phyloP scores from a whole-genome alignment of 352 stramenopile species.

The Blastocystis sp. region DNA sequence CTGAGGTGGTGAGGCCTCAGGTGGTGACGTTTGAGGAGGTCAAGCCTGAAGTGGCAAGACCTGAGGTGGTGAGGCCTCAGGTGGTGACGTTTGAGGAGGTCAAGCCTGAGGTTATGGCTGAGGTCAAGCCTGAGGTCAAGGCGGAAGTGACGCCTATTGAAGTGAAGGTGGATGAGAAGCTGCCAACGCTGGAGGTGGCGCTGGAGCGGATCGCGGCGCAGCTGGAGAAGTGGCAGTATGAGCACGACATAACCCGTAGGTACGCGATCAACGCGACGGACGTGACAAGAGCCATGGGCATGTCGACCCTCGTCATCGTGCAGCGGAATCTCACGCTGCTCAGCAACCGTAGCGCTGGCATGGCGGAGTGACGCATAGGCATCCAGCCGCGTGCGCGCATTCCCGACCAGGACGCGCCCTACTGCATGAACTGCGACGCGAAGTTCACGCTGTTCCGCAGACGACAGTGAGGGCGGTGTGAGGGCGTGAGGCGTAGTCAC shows the following conservation, averaged over 20 bases:
- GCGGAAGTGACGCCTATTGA: too few species aligned
- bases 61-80: too few species aligned
- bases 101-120: too few species aligned
- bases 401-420: not conserved
- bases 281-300: too few species aligned
- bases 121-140: too few species aligned
- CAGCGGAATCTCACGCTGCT: not conserved
- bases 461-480: conserved; percentile 20
- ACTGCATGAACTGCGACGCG: conserved; percentile 19
- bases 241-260: not conserved
- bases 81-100: too few species aligned
- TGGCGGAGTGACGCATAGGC: not conserved
- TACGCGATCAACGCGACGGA: not conserved
- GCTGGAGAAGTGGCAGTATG: not conserved
- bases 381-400: not conserved
- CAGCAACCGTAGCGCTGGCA: not conserved
- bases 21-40: too few species aligned
- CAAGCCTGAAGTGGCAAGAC: too few species aligned
- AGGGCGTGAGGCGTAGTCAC: conserved; percentile 4
- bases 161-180: not conserved
- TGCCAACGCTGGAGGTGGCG: not conserved
- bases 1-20: too few species aligned
- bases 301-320: not conserved
- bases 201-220: too few species aligned
- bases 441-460: conserved; percentile 46